These are phyloP conservation scores for Myrica gale DNA, from an alignment of 306 rosid species.

Conservation along the genomic window DNA sequence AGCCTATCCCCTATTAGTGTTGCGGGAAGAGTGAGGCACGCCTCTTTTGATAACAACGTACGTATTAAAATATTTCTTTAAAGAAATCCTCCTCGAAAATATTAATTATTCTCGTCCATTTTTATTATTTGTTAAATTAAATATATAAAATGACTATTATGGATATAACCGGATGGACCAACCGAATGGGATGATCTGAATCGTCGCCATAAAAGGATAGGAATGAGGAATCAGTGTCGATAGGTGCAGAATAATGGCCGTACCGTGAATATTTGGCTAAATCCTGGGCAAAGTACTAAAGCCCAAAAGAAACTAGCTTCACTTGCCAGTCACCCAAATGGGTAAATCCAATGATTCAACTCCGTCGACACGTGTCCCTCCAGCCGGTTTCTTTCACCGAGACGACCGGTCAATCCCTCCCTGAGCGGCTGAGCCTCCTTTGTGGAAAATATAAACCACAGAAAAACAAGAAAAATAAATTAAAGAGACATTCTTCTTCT, in stretches of 20 bases:
- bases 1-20: too few relatives aligned
- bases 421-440: background rate
- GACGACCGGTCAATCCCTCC: conserved; percentile 23
- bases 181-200: background rate
- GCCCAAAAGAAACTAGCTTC: background rate
- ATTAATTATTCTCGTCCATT: too few relatives aligned
- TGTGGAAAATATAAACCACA: conserved; percentile 36
- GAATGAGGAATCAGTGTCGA: background rate
- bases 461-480: background rate
- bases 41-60: too few relatives aligned
- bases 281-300: conserved; percentile 1
- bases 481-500: background rate
- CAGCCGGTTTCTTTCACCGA: conserved; percentile 29
- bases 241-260: background rate
- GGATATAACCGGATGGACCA: background rate
- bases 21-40: too few relatives aligned
- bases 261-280: background rate
- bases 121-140: too few relatives aligned
- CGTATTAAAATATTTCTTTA: too few relatives aligned
- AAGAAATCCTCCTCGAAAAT: too few relatives aligned
- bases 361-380: conserved; percentile 33
- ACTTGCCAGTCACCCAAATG: background rate
- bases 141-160: background rate
- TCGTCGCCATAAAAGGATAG: background rate
- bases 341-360: background rate